Percentiles rank a stretch among this genome's conserved stretches.
phyloP scores from a whole-genome alignment of 2,329 filamentous ascomycete genomes.

The Hypomyces perniciosus region DNA sequence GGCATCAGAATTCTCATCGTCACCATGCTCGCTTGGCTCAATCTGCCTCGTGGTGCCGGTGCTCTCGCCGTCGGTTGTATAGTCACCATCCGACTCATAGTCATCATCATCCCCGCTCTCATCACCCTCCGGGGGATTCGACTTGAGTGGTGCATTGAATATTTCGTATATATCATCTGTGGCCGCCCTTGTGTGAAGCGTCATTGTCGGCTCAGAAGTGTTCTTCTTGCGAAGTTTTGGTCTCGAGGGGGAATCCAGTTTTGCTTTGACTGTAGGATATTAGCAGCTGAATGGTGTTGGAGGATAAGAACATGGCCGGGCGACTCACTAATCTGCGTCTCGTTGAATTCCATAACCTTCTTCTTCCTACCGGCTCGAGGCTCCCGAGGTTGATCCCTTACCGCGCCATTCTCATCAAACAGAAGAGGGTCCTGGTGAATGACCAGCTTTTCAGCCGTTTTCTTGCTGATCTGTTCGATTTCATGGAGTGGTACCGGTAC shows the following conservation, averaged over 20 bases:
- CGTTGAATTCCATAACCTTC: conserved; percentile 79
- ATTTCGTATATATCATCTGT: conserved; percentile 97
- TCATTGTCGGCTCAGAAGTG: conserved; percentile 86
- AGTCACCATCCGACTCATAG: conserved; percentile 67
- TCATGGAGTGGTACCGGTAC: conserved; percentile 23
- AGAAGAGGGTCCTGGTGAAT: conserved; percentile 39
- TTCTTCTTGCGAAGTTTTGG: conserved; percentile 77
- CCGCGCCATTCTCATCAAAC: conserved; percentile 55
- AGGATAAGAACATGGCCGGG: too few relatives aligned
- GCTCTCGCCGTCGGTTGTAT: conserved; percentile 81
- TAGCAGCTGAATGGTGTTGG: conserved; percentile 16
- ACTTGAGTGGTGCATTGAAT: conserved; percentile 70
- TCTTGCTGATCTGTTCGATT: conserved; percentile 26
- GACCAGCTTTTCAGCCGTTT: conserved; percentile 32
- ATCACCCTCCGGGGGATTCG: conserved; percentile 25
- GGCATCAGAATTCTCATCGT: conserved; percentile 48
- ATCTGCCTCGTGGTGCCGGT: conserved; percentile 70
- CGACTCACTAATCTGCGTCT: conserved; percentile 82
- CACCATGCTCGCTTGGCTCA: conserved; percentile 35
- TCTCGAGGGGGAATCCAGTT: conserved; percentile 82
- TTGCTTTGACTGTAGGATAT: conserved; percentile 69
- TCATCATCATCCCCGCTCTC: conserved; percentile 56
- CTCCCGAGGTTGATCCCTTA: conserved; percentile 39
- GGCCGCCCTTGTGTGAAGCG: conserved; percentile 87
- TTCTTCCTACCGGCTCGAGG: conserved; percentile 56